A percentile compares a stretch with the other conserved stretches of the same genome.
Evolutionary conservation across 257 asterid genomes (phyloP).

Genomic region (Paulownia fortunei): DNA sequence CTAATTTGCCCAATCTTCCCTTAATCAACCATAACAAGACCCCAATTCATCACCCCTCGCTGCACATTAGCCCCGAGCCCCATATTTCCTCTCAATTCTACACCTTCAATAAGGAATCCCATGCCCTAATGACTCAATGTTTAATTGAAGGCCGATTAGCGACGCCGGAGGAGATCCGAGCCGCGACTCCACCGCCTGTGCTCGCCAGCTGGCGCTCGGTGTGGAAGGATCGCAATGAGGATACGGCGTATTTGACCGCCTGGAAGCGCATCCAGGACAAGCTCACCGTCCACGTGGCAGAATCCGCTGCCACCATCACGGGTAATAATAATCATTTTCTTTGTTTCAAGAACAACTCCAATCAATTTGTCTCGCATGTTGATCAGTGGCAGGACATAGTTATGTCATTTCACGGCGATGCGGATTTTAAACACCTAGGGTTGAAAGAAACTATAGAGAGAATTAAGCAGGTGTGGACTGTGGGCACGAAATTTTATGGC

Average conservation of each 20-base stretch:
- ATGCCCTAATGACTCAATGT: constrained; percentile 75
- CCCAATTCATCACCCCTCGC: constrained; percentile 28
- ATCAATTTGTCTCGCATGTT: constrained; percentile 82
- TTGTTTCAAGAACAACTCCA: constrained; percentile 89
- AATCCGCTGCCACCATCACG: constrained; percentile 27
- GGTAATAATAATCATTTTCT: constrained; percentile 59
- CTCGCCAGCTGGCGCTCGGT: constrained; percentile 95
- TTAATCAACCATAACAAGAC: constrained; percentile 24
- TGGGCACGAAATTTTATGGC: constrained; percentile 95
- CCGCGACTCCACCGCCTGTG: constrained; percentile 71
- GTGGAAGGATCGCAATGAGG: constrained; percentile 98
- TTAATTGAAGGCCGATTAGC: constrained; percentile 74
- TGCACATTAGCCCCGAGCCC: constrained; percentile 69
- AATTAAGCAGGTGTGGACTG: constrained; percentile 95
- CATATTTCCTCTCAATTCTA: constrained; percentile 92
- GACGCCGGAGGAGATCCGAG: constrained; percentile 86
- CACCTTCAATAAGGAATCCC: constrained; percentile 85
- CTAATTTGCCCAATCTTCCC: constrained; percentile 47
- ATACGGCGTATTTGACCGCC: constrained; percentile 89
- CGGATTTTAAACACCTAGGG: constrained; percentile 83
- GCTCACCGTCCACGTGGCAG: constrained; percentile 59
- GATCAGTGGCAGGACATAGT: constrained; percentile 98
- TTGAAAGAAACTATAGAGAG: constrained; percentile 81
- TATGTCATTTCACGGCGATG: constrained; percentile 77
- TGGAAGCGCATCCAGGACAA: constrained; percentile 99